Conservation (phyloP, 129 eudicot genomes). For the Flaveria bidentis region DNA sequence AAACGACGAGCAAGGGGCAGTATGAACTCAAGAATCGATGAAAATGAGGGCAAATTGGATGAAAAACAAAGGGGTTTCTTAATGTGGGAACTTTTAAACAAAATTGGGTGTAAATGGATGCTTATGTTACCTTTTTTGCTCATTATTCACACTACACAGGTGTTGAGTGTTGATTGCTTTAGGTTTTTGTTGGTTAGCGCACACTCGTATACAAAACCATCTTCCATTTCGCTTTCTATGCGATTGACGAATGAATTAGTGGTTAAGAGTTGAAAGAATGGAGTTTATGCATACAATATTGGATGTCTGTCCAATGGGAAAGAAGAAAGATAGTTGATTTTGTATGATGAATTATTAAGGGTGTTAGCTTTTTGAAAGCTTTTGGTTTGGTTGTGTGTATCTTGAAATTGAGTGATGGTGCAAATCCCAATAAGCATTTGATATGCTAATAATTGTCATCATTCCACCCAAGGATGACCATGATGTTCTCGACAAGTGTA, state of each 20-base stretch:
- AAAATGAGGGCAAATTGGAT: conserved; percentile 2
- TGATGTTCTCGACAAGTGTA: neutral
- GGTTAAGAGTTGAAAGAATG: conserved; percentile 3
- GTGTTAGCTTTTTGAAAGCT: neutral
- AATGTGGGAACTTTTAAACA: conserved; percentile 29
- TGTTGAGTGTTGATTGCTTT: conserved; percentile 24
- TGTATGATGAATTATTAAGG: neutral
- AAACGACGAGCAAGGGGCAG: neutral
- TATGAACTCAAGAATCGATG: conserved; percentile 15
- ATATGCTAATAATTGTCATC: conserved; percentile 52
- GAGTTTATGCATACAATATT: neutral
- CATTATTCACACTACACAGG: conserved; percentile 33
- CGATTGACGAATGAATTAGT: neutral
- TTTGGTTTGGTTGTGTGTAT: conserved; percentile 36
- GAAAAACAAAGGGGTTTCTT: conserved; percentile 26
- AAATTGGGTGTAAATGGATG: conserved; percentile 25
- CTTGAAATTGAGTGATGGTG: conserved; percentile 43
- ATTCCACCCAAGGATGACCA: conserved; percentile 35
- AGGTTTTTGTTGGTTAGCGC: conserved; percentile 39
- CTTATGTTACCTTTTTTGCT: conserved; percentile 35
- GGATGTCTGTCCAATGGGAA: conserved; percentile 38
- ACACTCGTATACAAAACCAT: conserved; percentile 25
- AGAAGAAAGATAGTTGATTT: conserved; percentile 17
- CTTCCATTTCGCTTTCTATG: conserved; percentile 23
- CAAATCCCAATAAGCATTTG: conserved; percentile 68